A percentile compares a stretch with the other conserved stretches of the same genome.
Evolutionary conservation across 2,329 filamentous ascomycete genomes (phyloP).

Genomic region (Phialophora tarda): DNA sequence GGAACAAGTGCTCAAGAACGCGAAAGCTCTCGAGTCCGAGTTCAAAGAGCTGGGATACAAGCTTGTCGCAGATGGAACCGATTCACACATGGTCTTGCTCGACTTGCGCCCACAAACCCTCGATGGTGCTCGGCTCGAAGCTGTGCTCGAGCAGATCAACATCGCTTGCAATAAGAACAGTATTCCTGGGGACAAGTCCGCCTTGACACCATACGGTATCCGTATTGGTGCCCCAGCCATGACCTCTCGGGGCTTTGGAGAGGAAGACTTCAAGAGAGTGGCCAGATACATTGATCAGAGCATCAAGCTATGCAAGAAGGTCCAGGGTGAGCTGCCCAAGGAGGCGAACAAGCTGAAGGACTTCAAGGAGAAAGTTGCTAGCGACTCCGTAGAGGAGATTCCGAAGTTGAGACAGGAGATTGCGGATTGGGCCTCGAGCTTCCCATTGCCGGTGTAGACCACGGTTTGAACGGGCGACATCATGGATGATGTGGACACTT

Average conservation of each 20-base stretch:
- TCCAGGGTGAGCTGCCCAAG: slow-evolving; percentile 86
- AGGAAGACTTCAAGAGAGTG: slow-evolving; percentile 85
- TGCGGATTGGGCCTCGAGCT: slow-evolving; percentile 79
- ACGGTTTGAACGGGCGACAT: neutral
- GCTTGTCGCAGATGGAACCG: slow-evolving; percentile 92
- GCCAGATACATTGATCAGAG: slow-evolving; percentile 85
- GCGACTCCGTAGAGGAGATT: slow-evolving; percentile 80
- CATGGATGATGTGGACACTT: slow-evolving; percentile 6
- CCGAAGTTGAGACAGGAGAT: slow-evolving; percentile 88
- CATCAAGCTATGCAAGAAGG: slow-evolving; percentile 81
- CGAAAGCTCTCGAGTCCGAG: slow-evolving; percentile 81
- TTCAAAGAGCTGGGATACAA: slow-evolving; percentile 81
- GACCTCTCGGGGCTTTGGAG: slow-evolving; percentile 92
- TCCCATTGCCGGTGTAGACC: slow-evolving; percentile 81
- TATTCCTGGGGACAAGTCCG: slow-evolving; percentile 91
- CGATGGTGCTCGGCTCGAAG: slow-evolving; percentile 90
- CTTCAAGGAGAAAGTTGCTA: slow-evolving; percentile 90
- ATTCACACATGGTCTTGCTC: slow-evolving; percentile 95
- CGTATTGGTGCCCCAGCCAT: slow-evolving; percentile 96
- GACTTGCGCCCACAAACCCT: slow-evolving; percentile 87
- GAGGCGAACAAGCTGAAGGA: slow-evolving; percentile 99
- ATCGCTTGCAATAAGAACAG: slow-evolving; percentile 99
- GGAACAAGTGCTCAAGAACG: slow-evolving; percentile 87
- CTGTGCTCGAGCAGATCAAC: slow-evolving; percentile 86
- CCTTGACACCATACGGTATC: slow-evolving; percentile 88